Evolutionary conservation across 2,329 filamentous ascomycete species (phyloP).

Genomic region (Cercospora canescens): DNA sequence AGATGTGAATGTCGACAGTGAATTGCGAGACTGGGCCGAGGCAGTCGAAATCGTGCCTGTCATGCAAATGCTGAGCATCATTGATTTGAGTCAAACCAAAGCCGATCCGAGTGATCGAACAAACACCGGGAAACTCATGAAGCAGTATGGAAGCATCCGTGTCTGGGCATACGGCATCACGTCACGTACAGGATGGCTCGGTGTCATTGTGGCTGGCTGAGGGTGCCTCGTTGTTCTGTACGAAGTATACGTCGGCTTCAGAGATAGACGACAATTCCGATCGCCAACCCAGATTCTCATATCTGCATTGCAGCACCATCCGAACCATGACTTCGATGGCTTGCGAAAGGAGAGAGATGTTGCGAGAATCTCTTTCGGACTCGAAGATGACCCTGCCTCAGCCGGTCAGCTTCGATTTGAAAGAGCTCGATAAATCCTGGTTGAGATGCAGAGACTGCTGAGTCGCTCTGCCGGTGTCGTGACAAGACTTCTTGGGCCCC

Average conservation of each 20-base stretch:
- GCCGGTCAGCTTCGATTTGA: conserved; percentile 23
- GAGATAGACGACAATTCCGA: conserved; percentile 17
- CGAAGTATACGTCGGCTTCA: conserved; percentile 21
- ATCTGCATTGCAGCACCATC: conserved; percentile 28
- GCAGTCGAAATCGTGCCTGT: conserved; percentile 14
- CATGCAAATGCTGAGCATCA: conserved; percentile 23
- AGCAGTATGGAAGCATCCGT: conserved; percentile 19
- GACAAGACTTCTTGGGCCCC: background rate
- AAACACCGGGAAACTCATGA: background rate
- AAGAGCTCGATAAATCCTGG: background rate
- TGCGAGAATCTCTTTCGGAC: conserved; percentile 20
- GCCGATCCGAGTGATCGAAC: background rate
- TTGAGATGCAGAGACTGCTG: background rate
- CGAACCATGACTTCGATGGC: conserved; percentile 24
- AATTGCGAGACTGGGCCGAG: background rate
- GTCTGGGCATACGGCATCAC: conserved; percentile 29
- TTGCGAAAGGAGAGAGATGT: conserved; percentile 22
- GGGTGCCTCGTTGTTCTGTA: conserved; percentile 23
- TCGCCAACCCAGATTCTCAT: conserved; percentile 26
- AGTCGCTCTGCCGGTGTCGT: background rate
- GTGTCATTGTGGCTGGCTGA: conserved; percentile 19
- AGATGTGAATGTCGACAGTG: too few relatives aligned
- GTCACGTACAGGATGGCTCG: conserved; percentile 26
- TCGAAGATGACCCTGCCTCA: conserved; percentile 14
- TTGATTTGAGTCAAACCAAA: conserved; percentile 18